Percentiles rank a stretch among this genome's conserved stretches.
Conservation (phyloP, 257 asterid genomes). For the Nicotiana benthamiana region DNA sequence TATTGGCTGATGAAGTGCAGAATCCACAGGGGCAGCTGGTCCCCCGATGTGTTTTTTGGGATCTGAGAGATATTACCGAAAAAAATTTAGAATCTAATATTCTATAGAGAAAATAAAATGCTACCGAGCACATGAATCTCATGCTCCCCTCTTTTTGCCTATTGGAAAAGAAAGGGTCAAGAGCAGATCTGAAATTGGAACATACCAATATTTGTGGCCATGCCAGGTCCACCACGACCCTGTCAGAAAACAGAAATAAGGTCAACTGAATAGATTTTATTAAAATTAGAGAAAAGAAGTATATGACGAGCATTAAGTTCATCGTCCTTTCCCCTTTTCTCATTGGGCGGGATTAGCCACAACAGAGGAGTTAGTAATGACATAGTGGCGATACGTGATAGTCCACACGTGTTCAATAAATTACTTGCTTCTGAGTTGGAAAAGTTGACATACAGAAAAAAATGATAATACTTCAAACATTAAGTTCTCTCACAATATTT, state of each 20-base stretch:
- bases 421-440: not conserved
- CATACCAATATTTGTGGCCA: slow-evolving; percentile 56
- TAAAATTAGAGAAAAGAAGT: not conserved
- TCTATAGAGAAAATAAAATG: not conserved
- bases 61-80: slow-evolving; percentile 32
- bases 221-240: slow-evolving; percentile 91
- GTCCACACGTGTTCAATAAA: not conserved
- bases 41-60: slow-evolving; percentile 55
- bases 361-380: not conserved
- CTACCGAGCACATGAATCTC: not conserved
- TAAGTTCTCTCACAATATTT: not conserved
- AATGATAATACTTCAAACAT: not conserved
- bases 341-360: not conserved
- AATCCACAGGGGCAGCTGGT: slow-evolving; percentile 45
- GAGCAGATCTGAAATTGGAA: slow-evolving; percentile 13
- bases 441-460: not conserved
- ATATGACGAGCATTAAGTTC: not conserved
- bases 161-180: not conserved
- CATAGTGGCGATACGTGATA: not conserved
- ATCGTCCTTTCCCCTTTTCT: not conserved
- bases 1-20: slow-evolving; percentile 58
- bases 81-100: not conserved
- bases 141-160: not conserved
- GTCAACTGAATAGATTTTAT: not conserved
- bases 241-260: slow-evolving; percentile 32